Conservation (phyloP, 2,329 filamentous ascomycete species). For the Dendrostoma leiphaemia region DNA sequence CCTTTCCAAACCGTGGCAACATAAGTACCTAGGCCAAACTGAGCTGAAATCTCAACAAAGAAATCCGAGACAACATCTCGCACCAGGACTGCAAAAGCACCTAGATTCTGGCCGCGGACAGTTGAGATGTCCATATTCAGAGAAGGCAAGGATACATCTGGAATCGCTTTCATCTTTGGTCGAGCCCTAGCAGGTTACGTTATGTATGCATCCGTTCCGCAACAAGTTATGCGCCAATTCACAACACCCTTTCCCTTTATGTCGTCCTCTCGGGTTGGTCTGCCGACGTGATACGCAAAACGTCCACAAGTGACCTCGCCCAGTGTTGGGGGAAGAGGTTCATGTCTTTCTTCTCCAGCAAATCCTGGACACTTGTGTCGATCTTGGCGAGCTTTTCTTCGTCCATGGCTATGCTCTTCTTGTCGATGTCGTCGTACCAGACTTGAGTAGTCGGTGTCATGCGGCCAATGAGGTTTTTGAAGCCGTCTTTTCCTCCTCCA, state of each 20-base stretch:
- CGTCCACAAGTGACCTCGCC: neutral
- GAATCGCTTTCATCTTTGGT: too few relatives aligned
- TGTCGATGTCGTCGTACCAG: neutral
- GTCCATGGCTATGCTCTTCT: slow-evolving; percentile 1
- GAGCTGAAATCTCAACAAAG: neutral
- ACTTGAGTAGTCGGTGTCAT: neutral
- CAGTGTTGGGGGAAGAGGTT: neutral
- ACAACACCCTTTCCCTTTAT: too few relatives aligned
- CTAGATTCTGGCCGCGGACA: too few relatives aligned
- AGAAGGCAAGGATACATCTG: too few relatives aligned
- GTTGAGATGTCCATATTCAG: too few relatives aligned
- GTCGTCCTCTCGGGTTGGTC: neutral
- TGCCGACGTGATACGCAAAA: neutral
- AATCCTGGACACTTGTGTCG: slow-evolving; percentile 1
- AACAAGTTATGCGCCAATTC: too few relatives aligned
- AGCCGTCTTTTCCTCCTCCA: slow-evolving; percentile 22
- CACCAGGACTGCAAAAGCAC: too few relatives aligned
- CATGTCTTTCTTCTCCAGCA: neutral
- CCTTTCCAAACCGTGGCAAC: too few relatives aligned
- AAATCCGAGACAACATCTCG: neutral
- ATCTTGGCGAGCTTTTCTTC: neutral
- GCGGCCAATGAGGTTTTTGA: slow-evolving; percentile 14
- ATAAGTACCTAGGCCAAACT: too few relatives aligned
- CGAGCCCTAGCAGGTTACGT: too few relatives aligned
- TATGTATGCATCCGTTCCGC: too few relatives aligned